Evolutionary conservation across 1,284 basidiomycete species (phyloP).

Genomic region (Cutaneotrichosporon cavernicola): DNA sequence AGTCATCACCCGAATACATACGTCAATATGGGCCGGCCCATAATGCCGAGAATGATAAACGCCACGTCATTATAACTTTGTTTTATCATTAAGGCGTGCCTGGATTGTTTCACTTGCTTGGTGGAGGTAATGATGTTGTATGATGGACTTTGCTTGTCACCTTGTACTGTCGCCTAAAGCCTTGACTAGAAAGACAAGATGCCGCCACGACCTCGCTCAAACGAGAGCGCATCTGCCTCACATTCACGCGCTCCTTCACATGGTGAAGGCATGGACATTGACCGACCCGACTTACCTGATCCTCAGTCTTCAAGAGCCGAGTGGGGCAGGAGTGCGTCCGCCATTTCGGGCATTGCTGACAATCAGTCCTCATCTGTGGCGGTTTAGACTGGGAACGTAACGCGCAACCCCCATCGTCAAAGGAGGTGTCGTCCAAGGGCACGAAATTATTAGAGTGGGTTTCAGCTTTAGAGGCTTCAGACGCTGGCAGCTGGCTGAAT

Average conservation of each 20-base stretch:
- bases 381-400: conserved; percentile 14
- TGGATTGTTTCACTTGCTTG: too few relatives aligned
- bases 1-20: too few relatives aligned
- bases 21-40: too few relatives aligned
- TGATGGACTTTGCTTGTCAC: too few relatives aligned
- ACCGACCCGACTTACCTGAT: background rate
- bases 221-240: background rate
- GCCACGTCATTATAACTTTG: too few relatives aligned
- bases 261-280: background rate
- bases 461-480: background rate
- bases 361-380: conserved; percentile 16
- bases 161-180: too few relatives aligned
- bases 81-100: too few relatives aligned
- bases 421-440: conserved; percentile 10
- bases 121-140: too few relatives aligned
- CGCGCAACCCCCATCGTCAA: background rate
- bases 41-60: too few relatives aligned
- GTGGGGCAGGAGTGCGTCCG: conserved; percentile 1
- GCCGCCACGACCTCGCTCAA: background rate
- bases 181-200: background rate
- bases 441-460: conserved; percentile 16
- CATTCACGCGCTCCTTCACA: background rate
- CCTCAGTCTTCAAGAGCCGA: background rate
- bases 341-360: background rate
- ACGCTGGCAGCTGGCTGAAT: background rate